Evolutionary conservation across 1,139 yeast species (phyloP).

Genomic region (Blastobotrys buckinghamii): DNA sequence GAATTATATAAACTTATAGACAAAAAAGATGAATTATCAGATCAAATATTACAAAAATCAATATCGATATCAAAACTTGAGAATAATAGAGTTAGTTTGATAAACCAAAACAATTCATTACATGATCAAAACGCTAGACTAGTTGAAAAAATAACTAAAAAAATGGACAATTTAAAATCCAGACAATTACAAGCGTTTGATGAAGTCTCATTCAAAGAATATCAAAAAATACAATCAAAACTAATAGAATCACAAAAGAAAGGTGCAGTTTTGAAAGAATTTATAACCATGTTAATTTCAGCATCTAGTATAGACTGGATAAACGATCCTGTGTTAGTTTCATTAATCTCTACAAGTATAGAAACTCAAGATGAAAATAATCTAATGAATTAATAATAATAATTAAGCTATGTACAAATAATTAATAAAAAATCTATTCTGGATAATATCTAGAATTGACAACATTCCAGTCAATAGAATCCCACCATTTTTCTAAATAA

Average conservation of each 20-base stretch:
- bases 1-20: slow-evolving; percentile 11
- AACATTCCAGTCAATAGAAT: slow-evolving; percentile 81
- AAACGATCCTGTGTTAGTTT: slow-evolving; percentile 14
- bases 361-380: slow-evolving; percentile 6
- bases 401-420: neutral
- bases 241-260: slow-evolving; percentile 12
- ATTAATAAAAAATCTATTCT: neutral
- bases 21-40: slow-evolving; percentile 16
- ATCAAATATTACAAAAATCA: slow-evolving; percentile 6
- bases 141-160: slow-evolving; percentile 10
- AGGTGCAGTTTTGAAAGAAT: slow-evolving; percentile 19
- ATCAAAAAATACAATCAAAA: slow-evolving; percentile 8
- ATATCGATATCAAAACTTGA: slow-evolving; percentile 9
- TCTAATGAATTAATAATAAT: neutral
- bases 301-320: slow-evolving; percentile 25
- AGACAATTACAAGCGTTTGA: slow-evolving; percentile 13
- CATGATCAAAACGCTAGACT: slow-evolving; percentile 14
- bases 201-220: slow-evolving; percentile 11
- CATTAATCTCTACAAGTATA: slow-evolving; percentile 7
- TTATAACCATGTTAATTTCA: slow-evolving; percentile 19
- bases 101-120: slow-evolving; percentile 9
- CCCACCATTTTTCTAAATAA: slow-evolving; percentile 72
- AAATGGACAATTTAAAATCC: slow-evolving; percentile 3
- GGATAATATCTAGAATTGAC: slow-evolving; percentile 34
- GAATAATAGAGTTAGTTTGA: slow-evolving; percentile 6